A percentile compares a stretch with the other conserved stretches of the same genome.
phyloP scores from a whole-genome alignment of 352 stramenopile species.

The Thalassiosira livingstoniorum region DNA sequence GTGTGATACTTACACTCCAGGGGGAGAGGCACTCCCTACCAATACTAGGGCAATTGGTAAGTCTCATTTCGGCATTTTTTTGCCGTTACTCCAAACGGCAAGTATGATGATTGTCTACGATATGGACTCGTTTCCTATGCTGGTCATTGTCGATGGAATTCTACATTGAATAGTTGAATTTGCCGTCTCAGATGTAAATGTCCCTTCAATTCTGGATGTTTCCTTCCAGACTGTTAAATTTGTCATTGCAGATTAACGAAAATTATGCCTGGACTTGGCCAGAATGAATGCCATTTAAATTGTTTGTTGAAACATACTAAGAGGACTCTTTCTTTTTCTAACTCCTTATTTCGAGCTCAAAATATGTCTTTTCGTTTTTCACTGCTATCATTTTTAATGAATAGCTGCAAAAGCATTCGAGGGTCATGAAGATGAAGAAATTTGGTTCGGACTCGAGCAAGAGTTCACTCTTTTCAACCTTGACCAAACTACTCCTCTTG shows the following conservation, averaged over 20 bases:
- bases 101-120: no score
- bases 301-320: no score
- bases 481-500: conserved; percentile 79
- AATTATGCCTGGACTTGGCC: no score
- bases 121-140: no score
- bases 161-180: no score
- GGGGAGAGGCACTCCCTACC: conserved; percentile 91
- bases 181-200: no score
- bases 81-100: no score
- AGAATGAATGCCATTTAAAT: no score
- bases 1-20: conserved; percentile 96
- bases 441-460: conserved; percentile 98
- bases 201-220: no score
- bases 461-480: conserved; percentile 89
- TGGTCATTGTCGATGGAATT: no score
- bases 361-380: neutral
- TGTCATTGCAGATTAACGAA: no score
- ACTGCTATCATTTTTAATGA: neutral
- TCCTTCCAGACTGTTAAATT: no score
- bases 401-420: conserved; percentile 79
- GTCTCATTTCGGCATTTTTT: conserved; percentile 22
- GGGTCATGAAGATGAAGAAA: conserved; percentile 78
- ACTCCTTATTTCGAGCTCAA: neutral
- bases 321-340: neutral
- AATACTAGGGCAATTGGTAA: conserved; percentile 90